Evolutionary conservation across 2,329 filamentous ascomycete species (phyloP).

Genomic region (Cordyceps javanica): DNA sequence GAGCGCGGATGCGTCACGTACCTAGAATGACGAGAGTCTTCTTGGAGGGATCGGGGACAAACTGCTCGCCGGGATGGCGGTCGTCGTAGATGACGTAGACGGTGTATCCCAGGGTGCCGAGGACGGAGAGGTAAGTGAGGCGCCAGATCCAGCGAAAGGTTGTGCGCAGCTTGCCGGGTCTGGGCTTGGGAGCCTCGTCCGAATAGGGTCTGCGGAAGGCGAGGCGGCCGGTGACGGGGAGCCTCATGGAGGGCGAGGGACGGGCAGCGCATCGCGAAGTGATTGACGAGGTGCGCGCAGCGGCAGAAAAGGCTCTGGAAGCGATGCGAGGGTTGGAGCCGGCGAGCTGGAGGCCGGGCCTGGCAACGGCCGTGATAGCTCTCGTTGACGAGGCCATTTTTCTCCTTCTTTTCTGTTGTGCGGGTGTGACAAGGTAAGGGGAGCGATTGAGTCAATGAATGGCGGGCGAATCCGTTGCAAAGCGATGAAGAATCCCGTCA

Average conservation of each 20-base stretch:
- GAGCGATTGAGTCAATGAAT: not conserved
- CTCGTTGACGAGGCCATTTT: constrained; percentile 40
- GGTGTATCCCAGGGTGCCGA: constrained; percentile 65
- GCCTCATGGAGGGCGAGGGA: constrained; percentile 29
- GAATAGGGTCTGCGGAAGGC: constrained; percentile 43
- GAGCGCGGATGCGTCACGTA: constrained; percentile 38
- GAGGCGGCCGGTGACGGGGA: constrained; percentile 30
- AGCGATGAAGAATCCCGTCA: constrained; percentile 14
- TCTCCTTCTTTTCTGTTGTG: not conserved
- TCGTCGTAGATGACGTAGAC: constrained; percentile 78
- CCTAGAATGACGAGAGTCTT: constrained; percentile 96
- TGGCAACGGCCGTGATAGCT: constrained; percentile 33
- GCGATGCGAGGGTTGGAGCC: constrained; percentile 23
- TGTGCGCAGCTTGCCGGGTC: constrained; percentile 55
- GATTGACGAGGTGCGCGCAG: constrained; percentile 17
- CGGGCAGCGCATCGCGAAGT: constrained; percentile 18
- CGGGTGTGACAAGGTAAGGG: not conserved
- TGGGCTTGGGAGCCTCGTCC: constrained; percentile 44
- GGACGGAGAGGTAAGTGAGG: constrained; percentile 66
- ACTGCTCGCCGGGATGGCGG: constrained; percentile 75
- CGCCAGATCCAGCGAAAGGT: constrained; percentile 79
- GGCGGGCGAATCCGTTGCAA: not conserved
- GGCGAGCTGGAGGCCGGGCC: constrained; percentile 24
- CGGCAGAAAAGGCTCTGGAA: constrained; percentile 29
- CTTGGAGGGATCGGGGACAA: constrained; percentile 75